Evolutionary conservation across 2,329 filamentous ascomycete species (phyloP).

Genomic region (Hypoxylon rubiginosum): DNA sequence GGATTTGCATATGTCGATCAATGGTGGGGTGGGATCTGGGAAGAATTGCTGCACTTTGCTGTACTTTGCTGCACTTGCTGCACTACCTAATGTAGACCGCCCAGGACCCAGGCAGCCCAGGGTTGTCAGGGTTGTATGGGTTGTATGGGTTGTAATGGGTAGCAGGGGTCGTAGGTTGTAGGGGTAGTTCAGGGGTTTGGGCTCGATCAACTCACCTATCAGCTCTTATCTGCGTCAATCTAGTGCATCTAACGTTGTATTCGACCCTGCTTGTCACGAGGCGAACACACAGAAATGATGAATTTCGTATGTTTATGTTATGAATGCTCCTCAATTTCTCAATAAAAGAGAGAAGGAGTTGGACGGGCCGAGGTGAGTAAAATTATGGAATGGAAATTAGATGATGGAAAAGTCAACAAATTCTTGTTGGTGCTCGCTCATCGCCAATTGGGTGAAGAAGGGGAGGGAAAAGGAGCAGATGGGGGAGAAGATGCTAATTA

Average conservation of each 20-base stretch:
- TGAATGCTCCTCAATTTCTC: neutral
- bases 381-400: slow-evolving; percentile 25
- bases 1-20: slow-evolving; percentile 41
- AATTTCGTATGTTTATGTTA: neutral
- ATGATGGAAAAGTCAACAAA: slow-evolving; percentile 32
- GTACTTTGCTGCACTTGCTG: neutral
- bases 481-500: neutral
- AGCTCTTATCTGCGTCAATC: slow-evolving; percentile 30
- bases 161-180: neutral
- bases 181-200: slow-evolving; percentile 14
- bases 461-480: neutral
- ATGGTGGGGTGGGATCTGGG: slow-evolving; percentile 34
- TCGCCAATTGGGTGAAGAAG: neutral
- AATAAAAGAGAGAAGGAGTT: slow-evolving; percentile 7
- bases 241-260: slow-evolving; percentile 27
- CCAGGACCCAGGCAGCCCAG: neutral
- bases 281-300: neutral
- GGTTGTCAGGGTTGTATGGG: neutral
- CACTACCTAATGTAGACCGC: slow-evolving; percentile 9
- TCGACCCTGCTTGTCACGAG: slow-evolving; percentile 30
- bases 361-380: slow-evolving; percentile 9
- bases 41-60: slow-evolving; percentile 15
- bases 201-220: slow-evolving; percentile 36
- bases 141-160: neutral
- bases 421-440: slow-evolving; percentile 27